Conservation (phyloP, 1,284 basidiomycete genomes). For the Naganishia cerealis region DNA sequence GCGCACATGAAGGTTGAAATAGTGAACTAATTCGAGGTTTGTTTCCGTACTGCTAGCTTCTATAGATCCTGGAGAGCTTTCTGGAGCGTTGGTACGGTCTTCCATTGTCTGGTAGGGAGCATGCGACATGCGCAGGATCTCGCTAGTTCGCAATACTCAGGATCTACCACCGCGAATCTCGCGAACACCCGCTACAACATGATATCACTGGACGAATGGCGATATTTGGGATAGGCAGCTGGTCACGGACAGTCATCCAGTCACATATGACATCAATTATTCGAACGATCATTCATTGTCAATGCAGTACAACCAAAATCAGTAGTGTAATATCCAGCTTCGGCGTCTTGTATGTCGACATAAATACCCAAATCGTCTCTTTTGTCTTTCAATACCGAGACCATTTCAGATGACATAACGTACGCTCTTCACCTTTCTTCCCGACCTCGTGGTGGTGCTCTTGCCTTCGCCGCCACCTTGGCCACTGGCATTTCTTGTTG, state of each 20-base stretch:
- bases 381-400: not conserved
- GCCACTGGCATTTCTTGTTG: not conserved
- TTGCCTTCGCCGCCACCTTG: not conserved
- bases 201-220: too few species aligned
- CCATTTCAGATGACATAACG: not conserved
- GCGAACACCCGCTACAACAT: too few species aligned
- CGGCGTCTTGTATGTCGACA: too few species aligned
- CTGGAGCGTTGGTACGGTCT: not conserved
- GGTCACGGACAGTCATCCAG: not conserved
- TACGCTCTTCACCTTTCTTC: conserved; percentile 13
- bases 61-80: not conserved
- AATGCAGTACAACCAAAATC: too few species aligned
- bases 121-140: not conserved
- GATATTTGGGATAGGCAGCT: not conserved
- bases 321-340: too few species aligned
- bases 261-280: not conserved
- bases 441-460: conserved; percentile 6
- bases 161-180: too few species aligned
- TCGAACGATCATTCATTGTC: not conserved
- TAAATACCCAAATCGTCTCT: too few species aligned
- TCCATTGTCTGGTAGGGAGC: not conserved
- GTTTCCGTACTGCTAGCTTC: not conserved
- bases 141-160: too few species aligned
- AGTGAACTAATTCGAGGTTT: not conserved
- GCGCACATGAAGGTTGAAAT: not conserved